phyloP scores from a whole-genome alignment of 2,329 filamentous ascomycete species.

The Colletotrichum agaves region DNA sequence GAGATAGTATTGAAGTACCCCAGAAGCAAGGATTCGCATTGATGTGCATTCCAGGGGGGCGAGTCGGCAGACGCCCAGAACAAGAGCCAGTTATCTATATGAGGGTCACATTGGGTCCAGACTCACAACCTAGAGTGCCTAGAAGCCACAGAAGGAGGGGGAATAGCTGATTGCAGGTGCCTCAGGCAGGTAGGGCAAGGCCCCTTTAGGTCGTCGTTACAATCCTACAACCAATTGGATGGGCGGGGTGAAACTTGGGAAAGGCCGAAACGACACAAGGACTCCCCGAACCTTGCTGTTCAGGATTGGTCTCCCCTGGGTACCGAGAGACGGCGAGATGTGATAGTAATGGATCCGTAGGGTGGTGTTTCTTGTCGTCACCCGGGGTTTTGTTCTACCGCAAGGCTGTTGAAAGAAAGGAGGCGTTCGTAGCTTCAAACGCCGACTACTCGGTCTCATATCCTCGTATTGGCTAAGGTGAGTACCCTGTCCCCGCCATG shows the following conservation, averaged over 20 bases:
- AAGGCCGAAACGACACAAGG: background rate
- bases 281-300: background rate
- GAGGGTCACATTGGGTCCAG: background rate
- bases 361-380: background rate
- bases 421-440: background rate
- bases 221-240: background rate
- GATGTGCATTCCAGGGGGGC: background rate
- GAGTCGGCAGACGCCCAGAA: background rate
- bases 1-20: background rate
- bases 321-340: background rate
- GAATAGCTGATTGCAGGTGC: too few species aligned
- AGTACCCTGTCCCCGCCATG: background rate
- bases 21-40: background rate
- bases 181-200: too few species aligned
- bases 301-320: background rate
- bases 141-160: too few species aligned
- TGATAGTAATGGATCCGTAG: background rate
- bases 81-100: background rate
- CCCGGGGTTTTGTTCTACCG: background rate
- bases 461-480: conserved; percentile 8
- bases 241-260: background rate
- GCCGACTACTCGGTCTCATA: background rate
- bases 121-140: background rate
- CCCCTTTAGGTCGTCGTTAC: too few species aligned
- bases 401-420: background rate